Percentiles rank a stretch among this genome's conserved stretches.
These are phyloP conservation scores for Phytophthora podocarpi DNA, from an alignment of 352 stramenopile species.

Conservation along the genomic window DNA sequence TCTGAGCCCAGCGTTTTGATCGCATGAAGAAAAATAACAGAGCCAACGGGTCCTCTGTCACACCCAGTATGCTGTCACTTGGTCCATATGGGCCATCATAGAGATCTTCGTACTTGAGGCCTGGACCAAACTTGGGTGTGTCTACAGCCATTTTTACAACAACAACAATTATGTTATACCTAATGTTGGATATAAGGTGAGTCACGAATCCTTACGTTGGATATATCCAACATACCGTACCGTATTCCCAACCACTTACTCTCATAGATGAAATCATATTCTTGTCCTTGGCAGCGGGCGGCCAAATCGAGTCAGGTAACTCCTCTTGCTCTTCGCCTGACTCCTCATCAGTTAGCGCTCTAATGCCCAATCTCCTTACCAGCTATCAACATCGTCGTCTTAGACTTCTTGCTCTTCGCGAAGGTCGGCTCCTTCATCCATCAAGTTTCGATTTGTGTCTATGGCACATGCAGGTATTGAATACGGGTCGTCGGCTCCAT, in stretches of 20 bases:
- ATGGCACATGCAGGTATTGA: too few relatives aligned
- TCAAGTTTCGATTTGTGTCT: too few relatives aligned
- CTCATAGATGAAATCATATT: not conserved
- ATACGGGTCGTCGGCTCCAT: too few relatives aligned
- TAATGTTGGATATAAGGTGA: too few relatives aligned
- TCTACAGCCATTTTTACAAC: too few relatives aligned
- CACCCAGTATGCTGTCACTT: not conserved
- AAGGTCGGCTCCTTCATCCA: not conserved
- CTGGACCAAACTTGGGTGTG: too few relatives aligned
- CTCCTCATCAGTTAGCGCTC: constrained; percentile 1
- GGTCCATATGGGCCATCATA: too few relatives aligned
- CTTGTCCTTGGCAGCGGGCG: not conserved
- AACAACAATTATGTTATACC: too few relatives aligned
- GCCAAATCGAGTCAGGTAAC: not conserved
- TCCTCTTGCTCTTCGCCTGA: not conserved
- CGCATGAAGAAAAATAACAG: not conserved
- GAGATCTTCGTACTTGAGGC: too few relatives aligned
- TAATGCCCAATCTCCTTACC: constrained; percentile 1
- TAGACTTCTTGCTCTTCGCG: constrained; percentile 2
- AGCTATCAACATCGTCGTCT: not conserved
- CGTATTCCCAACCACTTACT: not conserved
- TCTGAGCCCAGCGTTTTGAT: too few relatives aligned
- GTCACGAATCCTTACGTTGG: too few relatives aligned
- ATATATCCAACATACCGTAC: too few relatives aligned
- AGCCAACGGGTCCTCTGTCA: not conserved